Base-by-base conservation (phyloP, 2,329 filamentous ascomycete species). In the Seiridium unicorne region DNA sequence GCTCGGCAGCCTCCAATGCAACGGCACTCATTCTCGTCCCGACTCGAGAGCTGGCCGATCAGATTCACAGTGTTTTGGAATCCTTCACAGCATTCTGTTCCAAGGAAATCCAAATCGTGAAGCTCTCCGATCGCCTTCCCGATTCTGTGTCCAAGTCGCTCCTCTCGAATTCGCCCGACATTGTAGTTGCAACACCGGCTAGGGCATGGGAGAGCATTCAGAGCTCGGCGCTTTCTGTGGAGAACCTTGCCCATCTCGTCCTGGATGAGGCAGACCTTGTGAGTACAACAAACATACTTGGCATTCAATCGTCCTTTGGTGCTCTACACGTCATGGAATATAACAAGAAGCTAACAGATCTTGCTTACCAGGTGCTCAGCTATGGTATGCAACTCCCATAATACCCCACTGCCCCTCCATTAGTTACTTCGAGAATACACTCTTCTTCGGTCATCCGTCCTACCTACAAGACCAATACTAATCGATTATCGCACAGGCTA, bases 191-290 rank as follows among this genome's bases (percentile, higher is more conserved):
- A 0, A 99, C 96, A 0, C 95, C 95, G 0, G 88, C 91, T n/a
- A 84, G 92, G 68, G 92, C 91, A 11, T 89, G 89, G 69, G 82
- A 89, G 61, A 93, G 94, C 69, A 82, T 96, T 69, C 91, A 90
- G 70, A 87, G 81, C 55, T 86, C 88, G 9, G 84, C 89, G 0
- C 79, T 98, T 55, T 86, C 87, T 1, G 78, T 96, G 38, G 84
- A 89, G 13, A 83, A 85, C 53, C 81, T 99, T 31, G 84, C 86
- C 38, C 88, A 93, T 64, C 78, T 98, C 13, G 91, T 98, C 0
- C 87, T 99, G 57, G 95, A 99, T 73, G 95, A 99, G 77, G 93
- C 94, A 3, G 95, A 99, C 71, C 76, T 99, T 63, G 90, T 99
- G 18, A 26, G 18, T 26, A 26, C 18, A 26, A 26, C 18, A 26